phyloP scores from a whole-genome alignment of 2,329 filamentous ascomycete species.

The Aureobasidium melanogenum region DNA sequence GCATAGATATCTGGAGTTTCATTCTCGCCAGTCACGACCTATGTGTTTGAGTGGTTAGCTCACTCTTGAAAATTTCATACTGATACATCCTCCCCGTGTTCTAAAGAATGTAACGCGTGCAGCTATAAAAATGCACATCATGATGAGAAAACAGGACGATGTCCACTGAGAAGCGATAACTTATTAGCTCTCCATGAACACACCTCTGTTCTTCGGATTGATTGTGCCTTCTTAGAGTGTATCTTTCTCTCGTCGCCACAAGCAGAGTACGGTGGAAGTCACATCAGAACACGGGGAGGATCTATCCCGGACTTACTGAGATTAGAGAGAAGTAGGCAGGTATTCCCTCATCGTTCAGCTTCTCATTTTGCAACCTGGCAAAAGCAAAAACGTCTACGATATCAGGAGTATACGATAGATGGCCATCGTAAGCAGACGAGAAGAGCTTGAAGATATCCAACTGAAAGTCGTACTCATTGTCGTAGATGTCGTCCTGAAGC shows the following conservation, averaged over 20 bases:
- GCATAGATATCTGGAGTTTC: conserved; percentile 29
- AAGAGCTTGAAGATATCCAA: conserved; percentile 27
- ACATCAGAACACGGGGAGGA: no score
- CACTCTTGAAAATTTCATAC: neutral
- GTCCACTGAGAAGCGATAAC: no score
- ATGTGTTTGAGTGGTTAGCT: neutral
- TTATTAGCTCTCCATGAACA: no score
- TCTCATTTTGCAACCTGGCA: conserved; percentile 12
- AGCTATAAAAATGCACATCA: no score
- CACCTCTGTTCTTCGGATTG: no score
- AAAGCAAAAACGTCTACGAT: conserved; percentile 31
- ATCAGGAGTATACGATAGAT: conserved; percentile 30
- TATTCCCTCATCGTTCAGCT: neutral
- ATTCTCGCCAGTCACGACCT: conserved; percentile 28
- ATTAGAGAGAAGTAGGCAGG: neutral
- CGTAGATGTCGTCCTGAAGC: conserved; percentile 24
- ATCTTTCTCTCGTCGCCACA: no score
- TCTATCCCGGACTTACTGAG: neutral
- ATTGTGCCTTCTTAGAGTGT: no score
- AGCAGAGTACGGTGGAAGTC: no score
- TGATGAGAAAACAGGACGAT: no score
- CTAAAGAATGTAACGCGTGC: no score
- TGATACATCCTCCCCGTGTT: neutral
- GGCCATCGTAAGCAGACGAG: conserved; percentile 32
- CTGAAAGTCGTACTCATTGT: conserved; percentile 34